Evolutionary conservation across 164 flowering plant genomes (phyloP).

Genomic region (Berberis vulgaris): DNA sequence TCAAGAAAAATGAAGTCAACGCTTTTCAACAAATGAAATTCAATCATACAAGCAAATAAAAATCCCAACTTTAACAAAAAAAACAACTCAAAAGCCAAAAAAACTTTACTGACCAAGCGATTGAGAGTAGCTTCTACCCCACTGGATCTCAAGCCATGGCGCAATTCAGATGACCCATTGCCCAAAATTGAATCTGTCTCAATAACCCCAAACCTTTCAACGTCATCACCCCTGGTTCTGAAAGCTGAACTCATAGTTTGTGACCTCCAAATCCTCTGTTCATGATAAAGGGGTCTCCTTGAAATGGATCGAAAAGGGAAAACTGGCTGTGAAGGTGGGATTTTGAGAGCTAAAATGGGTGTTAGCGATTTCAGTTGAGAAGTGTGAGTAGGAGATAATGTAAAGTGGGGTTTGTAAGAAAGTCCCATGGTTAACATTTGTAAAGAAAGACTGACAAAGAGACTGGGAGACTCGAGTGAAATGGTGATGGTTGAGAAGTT

Average conservation of each 20-base stretch:
- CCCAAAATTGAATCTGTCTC: constrained; percentile 32
- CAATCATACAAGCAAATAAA: background rate
- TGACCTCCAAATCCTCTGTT: too few species aligned
- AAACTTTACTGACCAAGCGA: constrained; percentile 38
- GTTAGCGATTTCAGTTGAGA: too few species aligned
- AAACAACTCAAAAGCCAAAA: background rate
- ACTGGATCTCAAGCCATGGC: constrained; percentile 2
- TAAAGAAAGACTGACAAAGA: too few species aligned
- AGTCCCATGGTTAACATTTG: too few species aligned
- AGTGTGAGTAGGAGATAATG: too few species aligned
- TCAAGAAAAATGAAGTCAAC: background rate
- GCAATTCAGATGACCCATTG: constrained; percentile 20
- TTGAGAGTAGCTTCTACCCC: constrained; percentile 48
- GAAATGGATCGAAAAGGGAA: too few species aligned
- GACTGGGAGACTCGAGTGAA: too few species aligned
- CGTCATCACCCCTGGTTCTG: constrained; percentile 10
- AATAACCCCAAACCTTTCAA: constrained; percentile 17
- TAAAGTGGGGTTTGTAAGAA: too few species aligned
- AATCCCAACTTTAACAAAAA: background rate
- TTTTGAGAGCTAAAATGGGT: too few species aligned
- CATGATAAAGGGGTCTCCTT: too few species aligned
- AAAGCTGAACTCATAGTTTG: constrained; percentile 10
- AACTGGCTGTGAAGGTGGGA: too few species aligned
- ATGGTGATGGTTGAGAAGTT: too few species aligned
- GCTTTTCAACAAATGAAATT: background rate